Conservation (phyloP, 176 grass and related monocot species). For the Carex cristatella region DNA sequence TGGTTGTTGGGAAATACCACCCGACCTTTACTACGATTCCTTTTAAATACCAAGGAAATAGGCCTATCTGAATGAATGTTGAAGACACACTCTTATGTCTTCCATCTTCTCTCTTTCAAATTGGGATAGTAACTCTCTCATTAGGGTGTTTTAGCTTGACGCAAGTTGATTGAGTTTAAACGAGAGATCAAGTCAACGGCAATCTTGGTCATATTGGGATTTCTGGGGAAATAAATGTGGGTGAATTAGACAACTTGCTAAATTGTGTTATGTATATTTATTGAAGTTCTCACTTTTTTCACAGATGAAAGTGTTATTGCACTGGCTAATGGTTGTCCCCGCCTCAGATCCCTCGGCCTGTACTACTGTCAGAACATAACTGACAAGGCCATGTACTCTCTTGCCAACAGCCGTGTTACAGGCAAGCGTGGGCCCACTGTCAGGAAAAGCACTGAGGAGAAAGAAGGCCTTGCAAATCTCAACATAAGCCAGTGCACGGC, state of each 20-base stretch:
- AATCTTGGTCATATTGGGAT: background rate
- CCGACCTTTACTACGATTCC: background rate
- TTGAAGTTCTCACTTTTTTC: background rate
- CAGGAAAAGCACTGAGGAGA: conserved; percentile 9
- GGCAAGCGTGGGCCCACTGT: conserved; percentile 29
- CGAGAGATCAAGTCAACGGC: background rate
- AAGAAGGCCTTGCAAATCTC: conserved; percentile 53
- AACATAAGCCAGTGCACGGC: conserved; percentile 95
- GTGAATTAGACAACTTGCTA: background rate
- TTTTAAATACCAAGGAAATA: background rate
- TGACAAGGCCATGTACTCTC: conserved; percentile 79
- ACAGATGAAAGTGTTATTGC: conserved; percentile 82
- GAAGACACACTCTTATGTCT: too few relatives aligned
- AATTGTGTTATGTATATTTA: background rate
- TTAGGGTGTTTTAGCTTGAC: background rate
- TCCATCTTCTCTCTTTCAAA: background rate
- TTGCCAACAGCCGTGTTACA: conserved; percentile 49
- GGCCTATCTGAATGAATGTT: background rate
- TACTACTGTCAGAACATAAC: conserved; percentile 97
- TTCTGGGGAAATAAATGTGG: background rate
- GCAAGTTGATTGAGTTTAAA: background rate
- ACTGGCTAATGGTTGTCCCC: conserved; percentile 49
- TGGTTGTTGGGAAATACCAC: background rate
- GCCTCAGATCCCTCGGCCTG: conserved; percentile 55
- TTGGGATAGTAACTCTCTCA: background rate